phyloP scores from a whole-genome alignment of 805 yeast species.

The Candida xiaguanensis region DNA sequence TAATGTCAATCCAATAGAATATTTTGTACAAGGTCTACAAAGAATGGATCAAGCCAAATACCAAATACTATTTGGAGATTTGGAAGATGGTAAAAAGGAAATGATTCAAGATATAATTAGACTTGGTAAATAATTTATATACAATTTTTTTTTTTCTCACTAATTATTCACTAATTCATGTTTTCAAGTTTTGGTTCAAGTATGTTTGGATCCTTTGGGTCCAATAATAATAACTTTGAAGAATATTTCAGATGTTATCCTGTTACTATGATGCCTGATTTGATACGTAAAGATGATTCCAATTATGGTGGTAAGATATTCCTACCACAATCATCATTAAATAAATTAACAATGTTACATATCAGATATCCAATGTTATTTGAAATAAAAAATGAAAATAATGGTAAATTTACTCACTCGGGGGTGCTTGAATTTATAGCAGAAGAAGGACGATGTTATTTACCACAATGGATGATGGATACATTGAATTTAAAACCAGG shows the following conservation, averaged over 20 bases:
- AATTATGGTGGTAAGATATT: conserved; percentile 96
- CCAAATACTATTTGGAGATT: conserved; percentile 41
- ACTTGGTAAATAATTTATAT: conserved; percentile 14
- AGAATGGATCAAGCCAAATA: conserved; percentile 49
- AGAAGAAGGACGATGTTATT: conserved; percentile 91
- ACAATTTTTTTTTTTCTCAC: neutral
- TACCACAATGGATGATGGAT: conserved; percentile 96
- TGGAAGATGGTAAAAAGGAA: conserved; percentile 33
- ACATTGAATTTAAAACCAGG: conserved; percentile 75
- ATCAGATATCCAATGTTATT: conserved; percentile 96
- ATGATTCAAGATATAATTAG: conserved; percentile 26
- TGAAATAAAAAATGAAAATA: conserved; percentile 66
- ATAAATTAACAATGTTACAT: conserved; percentile 83
- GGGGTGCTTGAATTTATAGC: conserved; percentile 97
- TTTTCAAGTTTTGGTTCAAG: conserved; percentile 41
- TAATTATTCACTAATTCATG: conserved; percentile 18
- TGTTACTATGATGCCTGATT: conserved; percentile 81
- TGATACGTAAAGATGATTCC: conserved; percentile 66
- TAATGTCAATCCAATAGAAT: conserved; percentile 63
- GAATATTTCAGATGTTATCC: conserved; percentile 94
- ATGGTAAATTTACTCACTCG: conserved; percentile 64
- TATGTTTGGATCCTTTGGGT: conserved; percentile 25
- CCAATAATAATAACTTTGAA: conserved; percentile 51
- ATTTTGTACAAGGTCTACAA: conserved; percentile 54
- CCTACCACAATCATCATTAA: conserved; percentile 88